These are phyloP conservation scores for Actinomortierella ambigua DNA, from an alignment of 371 early-diverging fungal genomes.

Conservation along the genomic window DNA sequence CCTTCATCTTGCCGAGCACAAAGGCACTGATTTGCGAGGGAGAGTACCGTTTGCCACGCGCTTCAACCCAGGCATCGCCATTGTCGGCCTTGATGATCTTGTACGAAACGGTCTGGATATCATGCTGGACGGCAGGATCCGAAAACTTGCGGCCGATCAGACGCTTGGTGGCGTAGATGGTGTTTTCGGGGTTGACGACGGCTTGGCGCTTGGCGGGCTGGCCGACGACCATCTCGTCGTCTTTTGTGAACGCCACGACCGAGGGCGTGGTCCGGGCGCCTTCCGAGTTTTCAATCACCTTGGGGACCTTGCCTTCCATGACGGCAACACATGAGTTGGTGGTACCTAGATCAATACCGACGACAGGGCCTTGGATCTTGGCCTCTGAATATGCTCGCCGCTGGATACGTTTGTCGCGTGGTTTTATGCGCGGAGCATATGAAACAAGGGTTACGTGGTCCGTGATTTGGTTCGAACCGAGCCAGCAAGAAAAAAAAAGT, in stretches of 20 bases:
- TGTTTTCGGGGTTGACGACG: conserved; percentile 93
- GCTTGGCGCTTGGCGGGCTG: conserved; percentile 96
- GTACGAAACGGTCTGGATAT: conserved; percentile 88
- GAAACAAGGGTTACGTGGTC: no score
- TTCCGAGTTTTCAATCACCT: conserved; percentile 97
- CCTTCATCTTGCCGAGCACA: conserved; percentile 96
- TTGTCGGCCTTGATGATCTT: conserved; percentile 90
- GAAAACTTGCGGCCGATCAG: conserved; percentile 94
- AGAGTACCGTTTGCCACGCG: conserved; percentile 90
- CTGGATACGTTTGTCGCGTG: no score
- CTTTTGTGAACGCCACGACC: conserved; percentile 93
- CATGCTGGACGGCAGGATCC: conserved; percentile 85
- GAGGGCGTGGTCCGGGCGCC: conserved; percentile 99
- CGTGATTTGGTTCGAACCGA: no score
- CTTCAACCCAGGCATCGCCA: conserved; percentile 98
- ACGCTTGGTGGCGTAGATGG: conserved; percentile 95
- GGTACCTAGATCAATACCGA: conserved; percentile 99
- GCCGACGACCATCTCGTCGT: conserved; percentile 94
- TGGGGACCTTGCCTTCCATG: conserved; percentile 96
- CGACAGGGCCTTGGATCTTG: conserved; percentile 88
- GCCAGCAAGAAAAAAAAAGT: no score
- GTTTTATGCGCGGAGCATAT: no score
- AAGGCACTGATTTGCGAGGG: conserved; percentile 96
- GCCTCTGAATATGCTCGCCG: conserved; percentile 50
- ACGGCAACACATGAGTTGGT: conserved; percentile 99